Base-by-base conservation (phyloP, 805 yeast genomes). In the Teunomyces atbi region DNA sequence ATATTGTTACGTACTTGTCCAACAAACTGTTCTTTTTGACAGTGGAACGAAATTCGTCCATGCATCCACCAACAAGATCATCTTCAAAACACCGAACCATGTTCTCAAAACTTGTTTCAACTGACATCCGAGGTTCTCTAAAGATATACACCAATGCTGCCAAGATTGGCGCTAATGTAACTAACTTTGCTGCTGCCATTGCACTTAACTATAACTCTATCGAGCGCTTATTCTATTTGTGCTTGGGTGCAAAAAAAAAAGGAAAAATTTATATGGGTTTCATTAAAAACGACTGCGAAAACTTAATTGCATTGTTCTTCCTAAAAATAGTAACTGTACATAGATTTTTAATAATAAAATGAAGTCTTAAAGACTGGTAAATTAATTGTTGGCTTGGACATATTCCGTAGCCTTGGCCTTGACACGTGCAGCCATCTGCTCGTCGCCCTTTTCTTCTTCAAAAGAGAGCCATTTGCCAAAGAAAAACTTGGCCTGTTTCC, bases 401-500 rank as follows among this genome's bases (percentile, higher is more conserved):
- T 77, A 90, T 59, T 89, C 94, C 35, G 83, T 81, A 27, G 98
- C 98, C 69, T 86, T 86, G 15, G 96, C 89, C 74, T 89, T 91
- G 45, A 91, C 97, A 52, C 87, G 83, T 52, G 88, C 94, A 46
- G 81, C 79, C 42, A 84, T 79, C 68, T 82, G 85, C 41, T 74
- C 78, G 61, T 88, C 92, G 11, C 78, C 82, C 45, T 72, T 62
- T 51, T 77, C 78, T 59, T 86, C 90, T 68, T 90, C 97, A 58
- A 73, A 88, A 8, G 78, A 71, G 50, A 90, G 79, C 97, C 97
- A 91, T 64, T 92, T 92, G 57, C 84, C 87, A 73, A 90, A 91
- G 78, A 92, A 89, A 73, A 88, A 89, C 68, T 89, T 90, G 57
- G 96, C 97, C 69, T 90, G 97, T 65, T 91, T 92, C 61, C 84